phyloP scores from a whole-genome alignment of 495 filamentous ascomycete species.

The Hypoxylon fragiforme region DNA sequence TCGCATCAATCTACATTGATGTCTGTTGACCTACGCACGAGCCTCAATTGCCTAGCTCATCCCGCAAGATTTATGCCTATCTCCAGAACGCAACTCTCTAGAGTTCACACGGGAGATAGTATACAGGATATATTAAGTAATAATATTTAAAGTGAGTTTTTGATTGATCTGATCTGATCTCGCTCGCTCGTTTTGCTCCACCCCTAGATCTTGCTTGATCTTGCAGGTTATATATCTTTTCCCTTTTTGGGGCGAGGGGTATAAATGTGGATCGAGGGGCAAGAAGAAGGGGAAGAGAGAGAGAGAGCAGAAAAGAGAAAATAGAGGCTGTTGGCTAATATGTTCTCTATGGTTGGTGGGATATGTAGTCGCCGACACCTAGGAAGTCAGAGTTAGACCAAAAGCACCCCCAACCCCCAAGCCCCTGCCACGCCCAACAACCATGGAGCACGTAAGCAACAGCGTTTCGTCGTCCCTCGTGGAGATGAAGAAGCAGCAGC shows the following conservation, averaged over 20 bases:
- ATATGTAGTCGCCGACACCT: slow-evolving; percentile 5
- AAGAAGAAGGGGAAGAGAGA: no score
- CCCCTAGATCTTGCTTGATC: no score
- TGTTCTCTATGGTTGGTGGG: not conserved
- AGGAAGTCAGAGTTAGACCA: slow-evolving; percentile 33
- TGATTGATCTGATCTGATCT: no score
- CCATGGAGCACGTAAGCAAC: slow-evolving; percentile 48
- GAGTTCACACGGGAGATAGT: slow-evolving; percentile 71
- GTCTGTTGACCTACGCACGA: slow-evolving; percentile 74
- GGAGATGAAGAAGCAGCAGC: slow-evolving; percentile 50
- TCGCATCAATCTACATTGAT: slow-evolving; percentile 60
- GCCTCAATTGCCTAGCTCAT: slow-evolving; percentile 68
- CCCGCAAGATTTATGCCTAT: slow-evolving; percentile 71
- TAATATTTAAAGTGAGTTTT: slow-evolving; percentile 40
- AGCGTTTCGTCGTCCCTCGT: slow-evolving; percentile 40
- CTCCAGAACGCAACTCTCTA: slow-evolving; percentile 72
- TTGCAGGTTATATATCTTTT: no score
- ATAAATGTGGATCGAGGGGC: no score
- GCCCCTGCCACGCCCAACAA: no score
- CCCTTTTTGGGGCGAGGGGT: no score
- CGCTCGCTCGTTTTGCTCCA: no score
- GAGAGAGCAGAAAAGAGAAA: not conserved
- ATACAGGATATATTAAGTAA: slow-evolving; percentile 55
- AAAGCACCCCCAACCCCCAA: slow-evolving; percentile 32
- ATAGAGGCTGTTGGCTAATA: slow-evolving; percentile 20